Conservation (phyloP, 495 filamentous ascomycete genomes). For the Penicillium canescens region DNA sequence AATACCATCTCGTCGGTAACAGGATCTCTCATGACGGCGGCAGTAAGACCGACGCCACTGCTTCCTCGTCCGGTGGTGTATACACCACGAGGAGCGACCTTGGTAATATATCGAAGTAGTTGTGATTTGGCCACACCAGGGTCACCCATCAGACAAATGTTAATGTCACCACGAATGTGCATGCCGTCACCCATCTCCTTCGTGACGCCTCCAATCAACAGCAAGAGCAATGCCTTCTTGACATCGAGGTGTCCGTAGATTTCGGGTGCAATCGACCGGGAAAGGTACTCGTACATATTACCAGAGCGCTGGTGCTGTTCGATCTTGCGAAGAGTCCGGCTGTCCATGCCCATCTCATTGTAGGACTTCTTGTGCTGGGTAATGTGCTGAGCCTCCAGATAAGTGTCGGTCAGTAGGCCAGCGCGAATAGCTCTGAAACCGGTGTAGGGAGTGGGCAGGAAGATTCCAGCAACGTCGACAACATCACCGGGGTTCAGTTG, state of each 20-base stretch:
- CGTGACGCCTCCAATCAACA: constrained; percentile 93
- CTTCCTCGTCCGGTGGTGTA: constrained; percentile 97
- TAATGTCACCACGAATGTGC: constrained; percentile 97
- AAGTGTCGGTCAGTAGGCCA: constrained; percentile 93
- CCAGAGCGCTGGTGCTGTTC: constrained; percentile 77
- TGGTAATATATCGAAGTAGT: constrained; percentile 95
- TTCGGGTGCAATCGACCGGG: constrained; percentile 94
- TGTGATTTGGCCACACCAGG: constrained; percentile 99
- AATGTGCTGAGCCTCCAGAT: constrained; percentile 90
- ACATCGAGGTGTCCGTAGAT: constrained; percentile 97
- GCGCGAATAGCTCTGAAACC: constrained; percentile 96
- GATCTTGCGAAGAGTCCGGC: constrained; percentile 74
- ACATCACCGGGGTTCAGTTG: constrained; percentile 92
- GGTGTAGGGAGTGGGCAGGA: constrained; percentile 95
- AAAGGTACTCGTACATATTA: constrained; percentile 90
- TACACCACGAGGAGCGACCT: constrained; percentile 94
- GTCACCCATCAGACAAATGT: constrained; percentile 98
- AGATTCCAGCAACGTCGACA: constrained; percentile 90
- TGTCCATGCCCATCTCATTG: constrained; percentile 79
- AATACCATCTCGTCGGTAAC: constrained; percentile 99
- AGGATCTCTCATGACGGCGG: constrained; percentile 97
- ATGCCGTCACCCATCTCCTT: constrained; percentile 98
- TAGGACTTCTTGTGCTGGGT: constrained; percentile 98
- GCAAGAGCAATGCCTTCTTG: constrained; percentile 92
- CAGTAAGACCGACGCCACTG: constrained; percentile 95